A percentile compares a stretch with the other conserved stretches of the same genome.
phyloP scores from a whole-genome alignment of 768 basidiomycete genomes.

The Russula foetens region DNA sequence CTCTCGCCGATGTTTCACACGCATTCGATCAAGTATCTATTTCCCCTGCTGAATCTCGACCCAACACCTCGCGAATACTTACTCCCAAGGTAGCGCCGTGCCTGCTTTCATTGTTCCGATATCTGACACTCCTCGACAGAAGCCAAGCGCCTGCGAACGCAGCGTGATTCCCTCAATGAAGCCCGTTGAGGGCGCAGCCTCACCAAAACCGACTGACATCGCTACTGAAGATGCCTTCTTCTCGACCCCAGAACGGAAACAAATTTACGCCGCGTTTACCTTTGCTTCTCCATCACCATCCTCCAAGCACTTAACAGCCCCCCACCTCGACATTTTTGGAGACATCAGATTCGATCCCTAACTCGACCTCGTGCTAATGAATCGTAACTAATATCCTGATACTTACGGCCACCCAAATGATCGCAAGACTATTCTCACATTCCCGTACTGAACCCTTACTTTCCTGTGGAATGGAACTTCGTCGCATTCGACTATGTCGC shows the following conservation, averaged over 20 bases:
- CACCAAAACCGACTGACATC: background rate
- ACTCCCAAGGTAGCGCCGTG: conserved; percentile 8
- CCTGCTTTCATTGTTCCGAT: background rate
- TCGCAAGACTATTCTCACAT: conserved; percentile 9
- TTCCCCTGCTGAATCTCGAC: conserved; percentile 14
- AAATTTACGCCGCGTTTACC: conserved; percentile 67
- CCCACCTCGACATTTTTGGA: conserved; percentile 21
- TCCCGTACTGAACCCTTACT: background rate
- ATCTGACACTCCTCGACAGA: conserved; percentile 8
- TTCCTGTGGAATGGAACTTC: conserved; percentile 7
- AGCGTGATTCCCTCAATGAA: conserved; percentile 1
- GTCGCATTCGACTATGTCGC: conserved; percentile 10
- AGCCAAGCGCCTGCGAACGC: conserved; percentile 4
- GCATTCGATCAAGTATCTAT: conserved; percentile 44
- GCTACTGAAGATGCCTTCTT: conserved; percentile 29
- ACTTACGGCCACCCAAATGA: conserved; percentile 10
- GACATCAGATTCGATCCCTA: conserved; percentile 19
- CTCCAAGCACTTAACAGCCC: conserved; percentile 39
- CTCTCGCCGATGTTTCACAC: conserved; percentile 65
- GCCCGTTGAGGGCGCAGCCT: conserved; percentile 7
- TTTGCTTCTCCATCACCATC: conserved; percentile 68
- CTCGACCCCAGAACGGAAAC: conserved; percentile 67
- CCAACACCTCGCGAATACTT: background rate
- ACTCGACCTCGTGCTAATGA: background rate
- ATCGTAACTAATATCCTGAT: conserved; percentile 7